Evolutionary conservation across 495 filamentous ascomycete genomes (phyloP).

Genomic region (Penicillium daleae): DNA sequence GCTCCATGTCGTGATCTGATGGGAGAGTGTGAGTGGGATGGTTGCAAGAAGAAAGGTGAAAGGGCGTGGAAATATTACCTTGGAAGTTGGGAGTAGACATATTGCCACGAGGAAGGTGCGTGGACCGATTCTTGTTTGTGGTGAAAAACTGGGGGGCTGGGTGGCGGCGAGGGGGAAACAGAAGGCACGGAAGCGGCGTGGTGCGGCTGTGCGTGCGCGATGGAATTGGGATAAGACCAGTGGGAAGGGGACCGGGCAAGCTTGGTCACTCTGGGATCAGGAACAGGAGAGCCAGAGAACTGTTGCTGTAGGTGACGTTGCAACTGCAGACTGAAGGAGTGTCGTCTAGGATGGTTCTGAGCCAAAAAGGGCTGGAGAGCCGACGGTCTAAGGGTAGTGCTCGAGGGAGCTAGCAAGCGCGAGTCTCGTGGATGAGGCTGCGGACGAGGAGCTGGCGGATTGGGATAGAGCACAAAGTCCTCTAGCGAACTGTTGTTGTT

Average conservation of each 20-base stretch:
- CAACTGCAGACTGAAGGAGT: constrained; percentile 42
- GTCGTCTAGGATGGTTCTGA: constrained; percentile 40
- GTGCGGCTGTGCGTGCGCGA: constrained; percentile 38
- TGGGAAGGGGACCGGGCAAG: constrained; percentile 47
- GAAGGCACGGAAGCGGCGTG: constrained; percentile 42
- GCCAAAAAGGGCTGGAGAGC: constrained; percentile 41
- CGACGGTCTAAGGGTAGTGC: constrained; percentile 44
- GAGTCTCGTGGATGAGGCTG: constrained; percentile 43
- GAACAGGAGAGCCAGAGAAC: constrained; percentile 40
- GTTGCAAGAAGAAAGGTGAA: not conserved
- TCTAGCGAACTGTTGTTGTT: constrained; percentile 47
- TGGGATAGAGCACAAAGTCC: constrained; percentile 54
- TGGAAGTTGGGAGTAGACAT: constrained; percentile 49
- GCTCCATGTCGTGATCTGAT: constrained; percentile 28
- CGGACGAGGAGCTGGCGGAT: constrained; percentile 33
- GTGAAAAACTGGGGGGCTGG: constrained; percentile 54
- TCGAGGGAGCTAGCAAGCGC: constrained; percentile 42
- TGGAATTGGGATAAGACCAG: constrained; percentile 46
- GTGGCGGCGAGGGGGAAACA: constrained; percentile 51
- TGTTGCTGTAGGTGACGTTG: constrained; percentile 44
- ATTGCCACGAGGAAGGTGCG: constrained; percentile 34
- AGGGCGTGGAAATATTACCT: constrained; percentile 22
- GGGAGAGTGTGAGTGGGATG: constrained; percentile 11
- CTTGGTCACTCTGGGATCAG: constrained; percentile 44
- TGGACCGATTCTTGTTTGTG: constrained; percentile 37